A percentile compares a stretch with the other conserved stretches of the same genome.
phyloP scores from a whole-genome alignment of 2,329 filamentous ascomycete genomes.

The Chaetomium sp. region DNA sequence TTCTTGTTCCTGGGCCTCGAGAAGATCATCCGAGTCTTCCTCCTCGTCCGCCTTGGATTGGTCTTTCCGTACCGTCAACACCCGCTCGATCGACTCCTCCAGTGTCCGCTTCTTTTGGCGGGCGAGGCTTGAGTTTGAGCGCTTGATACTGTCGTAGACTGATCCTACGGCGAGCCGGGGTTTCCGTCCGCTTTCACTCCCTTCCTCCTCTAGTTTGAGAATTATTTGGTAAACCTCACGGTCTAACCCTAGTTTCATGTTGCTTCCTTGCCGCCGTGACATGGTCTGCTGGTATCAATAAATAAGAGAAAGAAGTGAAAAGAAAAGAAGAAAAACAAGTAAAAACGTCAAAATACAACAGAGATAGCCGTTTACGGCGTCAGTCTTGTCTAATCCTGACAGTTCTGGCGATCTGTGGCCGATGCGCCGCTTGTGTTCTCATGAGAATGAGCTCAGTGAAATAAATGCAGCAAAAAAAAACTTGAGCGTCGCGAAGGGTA shows the following conservation, averaged over 20 bases:
- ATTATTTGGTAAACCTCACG: conserved; percentile 78
- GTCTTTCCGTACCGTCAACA: conserved; percentile 72
- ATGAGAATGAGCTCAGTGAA: not conserved
- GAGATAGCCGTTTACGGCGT: not conserved
- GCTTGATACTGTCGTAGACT: conserved; percentile 79
- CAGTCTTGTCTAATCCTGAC: not conserved
- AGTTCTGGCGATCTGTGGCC: not conserved
- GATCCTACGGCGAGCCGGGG: conserved; percentile 55
- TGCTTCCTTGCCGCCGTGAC: conserved; percentile 22
- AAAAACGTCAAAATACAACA: not conserved
- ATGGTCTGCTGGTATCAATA: conserved; percentile 19
- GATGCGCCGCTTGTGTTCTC: not conserved
- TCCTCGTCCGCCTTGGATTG: conserved; percentile 59
- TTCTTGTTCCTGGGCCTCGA: conserved; percentile 34
- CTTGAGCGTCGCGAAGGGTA: not conserved
- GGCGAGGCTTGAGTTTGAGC: conserved; percentile 84
- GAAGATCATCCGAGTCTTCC: conserved; percentile 51
- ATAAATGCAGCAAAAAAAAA: conserved; percentile 4
- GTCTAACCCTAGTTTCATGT: conserved; percentile 53
- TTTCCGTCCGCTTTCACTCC: conserved; percentile 18
- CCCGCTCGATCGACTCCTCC: conserved; percentile 83
- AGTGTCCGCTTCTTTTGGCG: conserved; percentile 78
- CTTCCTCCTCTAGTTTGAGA: conserved; percentile 71
- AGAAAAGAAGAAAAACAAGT: not conserved
- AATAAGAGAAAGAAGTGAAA: not conserved